These are phyloP conservation scores for Aspergillus eucalypticola DNA, from an alignment of 2,329 filamentous ascomycete species.

Conservation along the genomic window DNA sequence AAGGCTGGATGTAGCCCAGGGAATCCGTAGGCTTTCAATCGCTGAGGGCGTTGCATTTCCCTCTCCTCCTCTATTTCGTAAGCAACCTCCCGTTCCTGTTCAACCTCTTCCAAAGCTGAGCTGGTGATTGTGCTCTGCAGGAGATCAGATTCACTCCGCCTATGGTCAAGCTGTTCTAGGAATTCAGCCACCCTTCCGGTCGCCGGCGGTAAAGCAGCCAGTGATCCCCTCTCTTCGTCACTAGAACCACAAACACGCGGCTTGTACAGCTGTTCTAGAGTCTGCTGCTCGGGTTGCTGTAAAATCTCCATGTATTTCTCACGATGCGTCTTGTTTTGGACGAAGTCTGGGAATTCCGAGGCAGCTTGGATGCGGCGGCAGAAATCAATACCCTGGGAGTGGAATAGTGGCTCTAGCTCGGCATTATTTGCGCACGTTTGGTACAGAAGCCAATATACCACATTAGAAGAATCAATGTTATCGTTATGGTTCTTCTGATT, in stretches of 20 bases:
- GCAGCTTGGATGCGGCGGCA: conserved; percentile 57
- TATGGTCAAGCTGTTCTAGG: conserved; percentile 37
- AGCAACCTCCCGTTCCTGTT: conserved; percentile 60
- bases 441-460: conserved; percentile 63
- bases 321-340: conserved; percentile 38
- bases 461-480: conserved; percentile 50
- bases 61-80: conserved; percentile 60
- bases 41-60: conserved; percentile 52
- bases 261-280: conserved; percentile 60
- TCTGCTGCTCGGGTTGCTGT: conserved; percentile 57
- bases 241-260: conserved; percentile 24
- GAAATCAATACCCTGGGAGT: conserved; percentile 62
- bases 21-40: conserved; percentile 45
- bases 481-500: conserved; percentile 30
- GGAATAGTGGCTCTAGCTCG: conserved; percentile 60
- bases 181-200: conserved; percentile 30
- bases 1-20: conserved; percentile 52
- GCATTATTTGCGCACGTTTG: conserved; percentile 64
- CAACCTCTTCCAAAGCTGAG: conserved; percentile 60
- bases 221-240: conserved; percentile 12
- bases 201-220: too few relatives aligned
- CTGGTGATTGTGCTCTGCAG: conserved; percentile 47
- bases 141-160: conserved; percentile 43
- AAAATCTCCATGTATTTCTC: conserved; percentile 48
- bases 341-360: conserved; percentile 45